A percentile compares a stretch with the other conserved stretches of the same genome.
phyloP scores from a whole-genome alignment of 2,329 filamentous ascomycete species.

The Trichoderma arundinaceum region DNA sequence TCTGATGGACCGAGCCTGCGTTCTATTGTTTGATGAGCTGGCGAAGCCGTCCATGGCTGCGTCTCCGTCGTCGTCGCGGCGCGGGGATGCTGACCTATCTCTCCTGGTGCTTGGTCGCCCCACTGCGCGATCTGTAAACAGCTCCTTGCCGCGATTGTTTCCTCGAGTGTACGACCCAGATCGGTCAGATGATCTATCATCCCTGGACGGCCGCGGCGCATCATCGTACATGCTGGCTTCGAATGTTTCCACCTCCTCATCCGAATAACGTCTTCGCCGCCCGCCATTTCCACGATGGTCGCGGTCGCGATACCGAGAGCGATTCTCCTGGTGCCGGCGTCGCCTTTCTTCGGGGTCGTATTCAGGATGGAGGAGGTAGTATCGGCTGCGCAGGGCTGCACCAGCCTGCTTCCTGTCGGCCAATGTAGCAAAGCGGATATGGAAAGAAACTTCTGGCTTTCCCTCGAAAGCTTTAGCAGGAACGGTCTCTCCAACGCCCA shows the following conservation, averaged over 20 bases:
- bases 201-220: slow-evolving; percentile 46
- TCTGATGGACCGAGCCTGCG: slow-evolving; percentile 44
- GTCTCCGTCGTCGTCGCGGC: slow-evolving; percentile 51
- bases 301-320: slow-evolving; percentile 66
- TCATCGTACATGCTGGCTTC: slow-evolving; percentile 87
- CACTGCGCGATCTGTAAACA: slow-evolving; percentile 58
- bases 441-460: slow-evolving; percentile 71
- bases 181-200: slow-evolving; percentile 41
- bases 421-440: slow-evolving; percentile 74
- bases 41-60: slow-evolving; percentile 44
- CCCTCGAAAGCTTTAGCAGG: slow-evolving; percentile 71
- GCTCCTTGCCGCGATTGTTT: slow-evolving; percentile 62
- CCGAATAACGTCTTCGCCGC: slow-evolving; percentile 49
- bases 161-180: slow-evolving; percentile 41
- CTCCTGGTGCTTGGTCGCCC: slow-evolving; percentile 40
- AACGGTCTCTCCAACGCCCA: slow-evolving; percentile 67
- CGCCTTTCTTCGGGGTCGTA: slow-evolving; percentile 79
- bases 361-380: slow-evolving; percentile 91
- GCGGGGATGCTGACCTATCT: slow-evolving; percentile 59
- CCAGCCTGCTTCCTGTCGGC: slow-evolving; percentile 80
- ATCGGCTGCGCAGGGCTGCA: slow-evolving; percentile 81
- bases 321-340: slow-evolving; percentile 60
- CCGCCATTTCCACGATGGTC: slow-evolving; percentile 41
- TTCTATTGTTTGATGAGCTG: slow-evolving; percentile 45
- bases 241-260: slow-evolving; percentile 62